Evolutionary conservation across 1,284 basidiomycete species (phyloP), one percentile per base, ranked within the genome.

Genomic region (Puccinia triticina): DNA sequence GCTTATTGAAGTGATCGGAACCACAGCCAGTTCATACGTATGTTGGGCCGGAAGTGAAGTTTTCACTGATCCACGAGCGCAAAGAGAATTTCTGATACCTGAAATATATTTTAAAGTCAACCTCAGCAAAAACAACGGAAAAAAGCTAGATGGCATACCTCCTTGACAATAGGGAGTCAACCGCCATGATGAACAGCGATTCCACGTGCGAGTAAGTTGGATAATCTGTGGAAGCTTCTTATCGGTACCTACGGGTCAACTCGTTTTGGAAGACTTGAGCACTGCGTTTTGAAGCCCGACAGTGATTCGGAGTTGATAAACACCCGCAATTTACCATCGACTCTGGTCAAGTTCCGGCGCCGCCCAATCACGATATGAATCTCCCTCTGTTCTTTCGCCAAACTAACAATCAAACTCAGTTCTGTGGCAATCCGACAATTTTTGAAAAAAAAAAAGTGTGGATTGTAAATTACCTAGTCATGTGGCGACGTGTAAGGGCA

Each of bases 161-260:
- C 94, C 89, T 99, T 99, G 61, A 99, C 95, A 55, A 99, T 93
- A 0, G 97, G 97, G 3, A 99, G 89, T 10, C 99, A 89, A 7
- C 97, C 97, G 64, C 97, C 96, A 85, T 99, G 97, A 87, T 99
- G 97, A 0, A 99, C 93, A 16, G 96, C 97, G 79, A 99, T 96
- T 50, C 97, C 97, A 76, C 96, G 91, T 78, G 91, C 91, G 8
- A 99, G 90, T 66, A 99, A 88, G 85, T 97, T 94, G 90, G 78
- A 90, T 89, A 83, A 99, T 98, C 86, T 99, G 97, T 18, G 97
- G 97, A n/a, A 99, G 88, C 84, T 93, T 92, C 87, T 92, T 94
- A 88, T 99, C 97, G 23, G 93, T 91, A 8, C 93, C 95, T 97
- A 57, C 11, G 32, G 66, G 23, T 69, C 72, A 69, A 43, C 4